Evolutionary conservation across 78 protist species (phyloP).

Genomic region (Dictyostelium intermedium): DNA sequence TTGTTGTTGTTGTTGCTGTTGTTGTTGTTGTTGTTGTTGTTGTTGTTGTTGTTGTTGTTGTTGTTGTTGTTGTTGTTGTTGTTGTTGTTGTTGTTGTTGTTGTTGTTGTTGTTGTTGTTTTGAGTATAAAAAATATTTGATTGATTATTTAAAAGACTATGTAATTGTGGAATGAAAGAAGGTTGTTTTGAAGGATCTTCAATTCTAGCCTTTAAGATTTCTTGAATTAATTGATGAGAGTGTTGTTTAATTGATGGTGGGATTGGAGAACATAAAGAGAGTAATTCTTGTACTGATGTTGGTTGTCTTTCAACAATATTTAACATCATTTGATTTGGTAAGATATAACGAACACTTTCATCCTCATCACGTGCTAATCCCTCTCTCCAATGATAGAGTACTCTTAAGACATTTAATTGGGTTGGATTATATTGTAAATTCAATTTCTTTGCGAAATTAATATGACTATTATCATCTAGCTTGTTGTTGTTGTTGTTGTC

Average conservation of each 20-base stretch:
- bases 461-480: not conserved
- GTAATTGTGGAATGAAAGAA: not conserved
- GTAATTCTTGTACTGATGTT: conserved; percentile 9
- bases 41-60: not conserved
- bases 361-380: conserved; percentile 87
- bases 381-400: conserved; percentile 92
- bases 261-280: conserved; percentile 7
- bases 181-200: not conserved
- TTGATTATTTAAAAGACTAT: not conserved
- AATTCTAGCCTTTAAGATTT: conserved; percentile 23
- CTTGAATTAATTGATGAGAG: conserved; percentile 47
- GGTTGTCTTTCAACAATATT: conserved; percentile 59
- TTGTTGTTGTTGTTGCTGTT: too few species aligned
- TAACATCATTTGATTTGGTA: conserved; percentile 65
- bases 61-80: not conserved
- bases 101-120: not conserved
- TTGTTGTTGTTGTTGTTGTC: not conserved
- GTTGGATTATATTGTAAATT: conserved; percentile 14
- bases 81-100: not conserved
- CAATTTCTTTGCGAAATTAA: not conserved
- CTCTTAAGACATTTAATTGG: conserved; percentile 37
- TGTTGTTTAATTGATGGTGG: conserved; percentile 57
- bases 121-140: not conserved
- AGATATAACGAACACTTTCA: conserved; percentile 84
- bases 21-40: not conserved